These are phyloP conservation scores for Exidia glandulosa DNA, from an alignment of 768 basidiomycete species.

Conservation along the genomic window DNA sequence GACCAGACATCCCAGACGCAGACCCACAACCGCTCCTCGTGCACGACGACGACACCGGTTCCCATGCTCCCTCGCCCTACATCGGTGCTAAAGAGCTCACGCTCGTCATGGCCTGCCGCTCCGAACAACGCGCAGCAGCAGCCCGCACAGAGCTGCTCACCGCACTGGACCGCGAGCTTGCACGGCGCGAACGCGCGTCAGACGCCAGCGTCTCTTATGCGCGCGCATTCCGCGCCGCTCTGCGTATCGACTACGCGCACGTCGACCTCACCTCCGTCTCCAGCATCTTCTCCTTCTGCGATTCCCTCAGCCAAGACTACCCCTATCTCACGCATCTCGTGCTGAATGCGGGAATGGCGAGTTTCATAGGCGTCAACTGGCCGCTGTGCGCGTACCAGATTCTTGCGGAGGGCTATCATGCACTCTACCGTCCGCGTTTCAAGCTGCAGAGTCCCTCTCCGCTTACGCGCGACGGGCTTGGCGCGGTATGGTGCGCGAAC, in stretches of 20 bases:
- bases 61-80: conserved; percentile 7
- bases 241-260: conserved; percentile 48
- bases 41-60: conserved; percentile 7
- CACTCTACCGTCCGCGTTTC: conserved; percentile 44
- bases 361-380: conserved; percentile 47
- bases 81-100: conserved; percentile 29
- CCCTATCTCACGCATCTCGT: conserved; percentile 73
- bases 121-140: conserved; percentile 44
- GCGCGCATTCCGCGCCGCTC: conserved; percentile 49
- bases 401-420: conserved; percentile 29
- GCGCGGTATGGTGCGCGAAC: conserved; percentile 79
- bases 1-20: conserved; percentile 38
- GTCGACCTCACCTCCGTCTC: conserved; percentile 53
- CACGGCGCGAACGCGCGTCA: conserved; percentile 18
- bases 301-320: conserved; percentile 16
- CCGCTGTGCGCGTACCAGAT: conserved; percentile 34
- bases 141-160: conserved; percentile 45
- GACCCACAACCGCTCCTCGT: conserved; percentile 19
- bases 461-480: conserved; percentile 45
- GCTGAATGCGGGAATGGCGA: conserved; percentile 66
- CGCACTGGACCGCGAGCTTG: conserved; percentile 45
- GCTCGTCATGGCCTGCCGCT: conserved; percentile 74
- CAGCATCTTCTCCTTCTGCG: conserved; percentile 34
- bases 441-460: conserved; percentile 44
- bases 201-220: conserved; percentile 41